Percentiles rank a stretch among this genome's conserved stretches.
Conservation (phyloP, 768 basidiomycete genomes). For the Suillus variegatus region DNA sequence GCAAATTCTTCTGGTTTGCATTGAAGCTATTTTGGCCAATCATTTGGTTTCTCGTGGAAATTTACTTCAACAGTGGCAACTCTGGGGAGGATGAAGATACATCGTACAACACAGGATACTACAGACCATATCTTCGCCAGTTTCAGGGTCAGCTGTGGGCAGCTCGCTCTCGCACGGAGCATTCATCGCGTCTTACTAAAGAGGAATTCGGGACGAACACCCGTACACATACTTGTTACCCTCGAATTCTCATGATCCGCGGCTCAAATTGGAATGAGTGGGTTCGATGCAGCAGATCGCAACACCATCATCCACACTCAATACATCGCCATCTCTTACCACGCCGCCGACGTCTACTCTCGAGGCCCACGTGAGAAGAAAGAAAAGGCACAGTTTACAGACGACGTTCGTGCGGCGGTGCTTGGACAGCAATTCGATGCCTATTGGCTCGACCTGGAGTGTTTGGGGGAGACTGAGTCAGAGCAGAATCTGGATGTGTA, state of each 20-base stretch:
- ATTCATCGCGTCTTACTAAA: conserved; percentile 12
- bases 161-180: conserved; percentile 19
- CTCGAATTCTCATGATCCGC: conserved; percentile 14
- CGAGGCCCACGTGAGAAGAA: conserved; percentile 4
- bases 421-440: background rate
- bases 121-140: conserved; percentile 10
- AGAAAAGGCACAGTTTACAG: conserved; percentile 11
- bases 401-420: conserved; percentile 4
- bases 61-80: too few relatives aligned
- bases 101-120: conserved; percentile 10
- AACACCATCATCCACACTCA: conserved; percentile 8
- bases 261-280: background rate
- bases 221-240: conserved; percentile 15
- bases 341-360: conserved; percentile 9
- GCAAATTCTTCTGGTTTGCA: too few relatives aligned
- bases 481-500: conserved; percentile 20
- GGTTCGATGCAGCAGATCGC: conserved; percentile 1
- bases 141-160: conserved; percentile 22
- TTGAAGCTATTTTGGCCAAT: conserved; percentile 12
- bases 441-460: conserved; percentile 7
- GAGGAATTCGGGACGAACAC: too few relatives aligned
- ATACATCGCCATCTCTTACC: conserved; percentile 21
- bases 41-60: background rate
- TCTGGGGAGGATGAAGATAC: too few relatives aligned
- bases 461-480: conserved; percentile 12